Evolutionary conservation across 768 basidiomycete species (phyloP).

Genomic region (Dacryopinax primogenitus): DNA sequence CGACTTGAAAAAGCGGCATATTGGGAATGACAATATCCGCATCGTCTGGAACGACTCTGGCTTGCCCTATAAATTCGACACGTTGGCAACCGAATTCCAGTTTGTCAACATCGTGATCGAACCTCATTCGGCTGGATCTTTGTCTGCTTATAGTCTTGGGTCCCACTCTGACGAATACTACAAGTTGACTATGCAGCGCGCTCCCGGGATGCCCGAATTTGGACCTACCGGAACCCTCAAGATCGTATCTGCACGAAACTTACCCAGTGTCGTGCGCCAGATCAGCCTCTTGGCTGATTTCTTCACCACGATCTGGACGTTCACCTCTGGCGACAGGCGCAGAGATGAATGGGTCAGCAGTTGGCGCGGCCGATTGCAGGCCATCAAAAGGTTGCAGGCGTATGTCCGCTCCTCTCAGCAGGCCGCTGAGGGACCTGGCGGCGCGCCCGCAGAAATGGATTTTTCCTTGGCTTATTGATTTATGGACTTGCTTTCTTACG

Average conservation of each 20-base stretch:
- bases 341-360: conserved; percentile 74
- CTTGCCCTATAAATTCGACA: conserved; percentile 77
- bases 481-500: neutral
- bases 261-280: conserved; percentile 80
- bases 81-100: conserved; percentile 83
- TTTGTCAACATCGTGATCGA: conserved; percentile 96
- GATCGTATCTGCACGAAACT: conserved; percentile 74
- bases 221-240: conserved; percentile 87
- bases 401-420: neutral
- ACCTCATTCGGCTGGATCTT: conserved; percentile 73
- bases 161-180: conserved; percentile 89
- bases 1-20: conserved; percentile 83
- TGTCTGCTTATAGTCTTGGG: conserved; percentile 73
- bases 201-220: conserved; percentile 85
- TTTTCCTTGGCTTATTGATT: conserved; percentile 1
- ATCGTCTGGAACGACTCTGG: conserved; percentile 98
- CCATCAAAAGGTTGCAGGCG: conserved; percentile 48
- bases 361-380: conserved; percentile 69
- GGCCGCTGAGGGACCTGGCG: neutral
- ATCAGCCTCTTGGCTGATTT: conserved; percentile 78
- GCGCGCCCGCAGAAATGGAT: conserved; percentile 2
- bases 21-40: conserved; percentile 92
- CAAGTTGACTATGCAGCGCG: conserved; percentile 82
- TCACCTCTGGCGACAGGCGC: conserved; percentile 56
- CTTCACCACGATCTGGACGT: conserved; percentile 72